Evolutionary conservation across 2,329 filamentous ascomycete species (phyloP), one percentile per base, ranked within the genome.

Genomic region (Podosphaera fusca): DNA sequence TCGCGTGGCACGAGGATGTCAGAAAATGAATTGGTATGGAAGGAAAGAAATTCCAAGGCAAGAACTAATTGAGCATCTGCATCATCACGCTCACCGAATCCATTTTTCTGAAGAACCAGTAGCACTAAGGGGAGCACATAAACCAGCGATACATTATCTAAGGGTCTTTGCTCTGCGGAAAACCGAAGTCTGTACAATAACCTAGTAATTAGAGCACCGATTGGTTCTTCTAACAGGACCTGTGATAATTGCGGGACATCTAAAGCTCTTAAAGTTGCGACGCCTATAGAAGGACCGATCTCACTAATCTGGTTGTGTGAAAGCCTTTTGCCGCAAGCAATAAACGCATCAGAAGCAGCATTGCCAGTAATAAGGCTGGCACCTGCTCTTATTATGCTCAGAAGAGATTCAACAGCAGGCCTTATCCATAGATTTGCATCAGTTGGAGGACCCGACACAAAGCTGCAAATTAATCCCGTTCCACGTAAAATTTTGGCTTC

Each of bases 111-210:
- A 29, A 98, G 75, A 21, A 96, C 77, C 29, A 86, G 71, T 63
- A 94, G 82, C 2, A 95, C 70, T 14, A 98, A 74, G 0, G 90
- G 87, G 35, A 96, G 73, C 55, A 88, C 80, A 67, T 96, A 98
- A 58, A 85, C 87, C 31, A 96, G 73, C 0, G 90, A 90, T 3
- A 92, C 83, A 2, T 80, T 75, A 67, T 98, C 92, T 63, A 98
- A 88, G 0, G 90, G 88, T n/a, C 89, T 80, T 68, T 96, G 90
- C 67, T 96, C 92, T 56, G 86, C 84, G 42, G 89, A 78, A 68
- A 95, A 95, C 14, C 89, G 84, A 56, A 98, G 73, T 53, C 90
- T 83, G 69, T 96, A 96, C 4, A 98, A 73, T 1, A 96, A 81
- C 68, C 92, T 80, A 2, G 90, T 95, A 10, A 95, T 76, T 10